phyloP scores from a whole-genome alignment of 1,139 yeast genomes.

The Groenewaldozyma auringiensis region DNA sequence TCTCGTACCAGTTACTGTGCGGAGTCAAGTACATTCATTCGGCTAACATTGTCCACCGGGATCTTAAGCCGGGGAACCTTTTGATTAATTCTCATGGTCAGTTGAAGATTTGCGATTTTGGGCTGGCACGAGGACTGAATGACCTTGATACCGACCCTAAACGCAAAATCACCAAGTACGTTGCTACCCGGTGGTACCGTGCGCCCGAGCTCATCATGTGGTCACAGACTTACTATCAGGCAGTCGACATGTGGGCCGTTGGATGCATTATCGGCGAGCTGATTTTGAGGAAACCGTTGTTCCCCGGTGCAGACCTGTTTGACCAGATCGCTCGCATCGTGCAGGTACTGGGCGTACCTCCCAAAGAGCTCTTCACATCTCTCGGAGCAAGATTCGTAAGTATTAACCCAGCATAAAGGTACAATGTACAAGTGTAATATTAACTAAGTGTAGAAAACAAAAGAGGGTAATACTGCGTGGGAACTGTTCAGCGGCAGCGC shows the following conservation, averaged over 20 bases:
- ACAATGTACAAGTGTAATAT: background rate
- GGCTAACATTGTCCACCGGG: slow-evolving; percentile 68
- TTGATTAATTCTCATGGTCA: slow-evolving; percentile 64
- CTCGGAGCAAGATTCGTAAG: slow-evolving; percentile 3
- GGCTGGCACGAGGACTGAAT: slow-evolving; percentile 68
- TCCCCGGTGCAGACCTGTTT: slow-evolving; percentile 76
- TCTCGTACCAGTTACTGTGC: slow-evolving; percentile 69
- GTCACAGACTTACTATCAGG: slow-evolving; percentile 39
- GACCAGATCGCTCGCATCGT: slow-evolving; percentile 78
- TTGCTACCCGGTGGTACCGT: slow-evolving; percentile 92
- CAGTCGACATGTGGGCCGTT: slow-evolving; percentile 86
- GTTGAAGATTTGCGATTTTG: slow-evolving; percentile 80
- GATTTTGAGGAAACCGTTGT: slow-evolving; percentile 72
- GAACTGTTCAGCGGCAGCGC: slow-evolving; percentile 2
- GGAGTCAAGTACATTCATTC: slow-evolving; percentile 79
- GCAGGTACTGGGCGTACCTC: slow-evolving; percentile 74
- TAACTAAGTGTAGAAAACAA: slow-evolving; percentile 3
- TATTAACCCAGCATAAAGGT: too few relatives aligned
- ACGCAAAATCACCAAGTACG: slow-evolving; percentile 56
- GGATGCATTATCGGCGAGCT: slow-evolving; percentile 90
- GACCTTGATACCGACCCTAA: slow-evolving; percentile 4
- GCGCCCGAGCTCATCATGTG: slow-evolving; percentile 85
- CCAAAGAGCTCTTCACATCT: slow-evolving; percentile 44
- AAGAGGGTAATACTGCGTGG: slow-evolving; percentile 4
- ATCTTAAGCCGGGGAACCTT: slow-evolving; percentile 78